Evolutionary conservation across 2,329 filamentous ascomycete species (phyloP), one percentile per base, ranked within the genome.

Genomic region (Cordyceps fumosorosea): DNA sequence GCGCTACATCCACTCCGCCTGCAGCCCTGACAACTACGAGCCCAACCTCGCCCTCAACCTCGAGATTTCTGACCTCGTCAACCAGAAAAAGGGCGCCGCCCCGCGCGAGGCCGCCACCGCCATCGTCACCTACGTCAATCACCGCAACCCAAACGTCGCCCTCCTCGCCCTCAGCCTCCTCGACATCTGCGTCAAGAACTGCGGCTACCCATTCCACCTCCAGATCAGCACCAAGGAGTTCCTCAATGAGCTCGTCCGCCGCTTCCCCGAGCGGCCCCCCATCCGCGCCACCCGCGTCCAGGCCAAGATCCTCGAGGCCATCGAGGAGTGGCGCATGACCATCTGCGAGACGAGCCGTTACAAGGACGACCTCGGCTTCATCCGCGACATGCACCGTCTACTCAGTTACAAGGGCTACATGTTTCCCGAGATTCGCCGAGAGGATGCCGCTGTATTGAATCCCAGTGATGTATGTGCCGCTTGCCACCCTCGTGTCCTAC

Each of bases 211-310:
- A 1, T 99, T 99, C 76, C 95, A 99, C 73, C 86, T 99, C 63
- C 95, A 99, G 77, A 97, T 99, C 73, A 93, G 90, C 76, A 98
- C 95, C 68, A 99, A 99, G 76, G 95, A 99, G 72, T 99, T 99
- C 70, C 86, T 99, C 69, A 99, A 99, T 77, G 95, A 99, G 79
- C 87, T 99, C 64, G 95, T 99, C 65, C 88, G 95, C 67, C 86
- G 95, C 67, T 99, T 99, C 71, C 95, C 95, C 54, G 95, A 99
- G 77, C 85, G 93, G 26, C 95, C 95, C 52, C 92, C 93, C 1
- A 83, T 95, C 64, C 89, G 95, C 64, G 81, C 91, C 50, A 91
- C 90, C 50, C 85, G 93, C 65, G 93, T 97, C 42, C 95, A 98
- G 80, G 84, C 86, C 73, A 91, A 91, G 78, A 97, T 99, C 64